Base-by-base conservation (phyloP, 2,329 filamentous ascomycete genomes). In the Sphaceloma murrayae region DNA sequence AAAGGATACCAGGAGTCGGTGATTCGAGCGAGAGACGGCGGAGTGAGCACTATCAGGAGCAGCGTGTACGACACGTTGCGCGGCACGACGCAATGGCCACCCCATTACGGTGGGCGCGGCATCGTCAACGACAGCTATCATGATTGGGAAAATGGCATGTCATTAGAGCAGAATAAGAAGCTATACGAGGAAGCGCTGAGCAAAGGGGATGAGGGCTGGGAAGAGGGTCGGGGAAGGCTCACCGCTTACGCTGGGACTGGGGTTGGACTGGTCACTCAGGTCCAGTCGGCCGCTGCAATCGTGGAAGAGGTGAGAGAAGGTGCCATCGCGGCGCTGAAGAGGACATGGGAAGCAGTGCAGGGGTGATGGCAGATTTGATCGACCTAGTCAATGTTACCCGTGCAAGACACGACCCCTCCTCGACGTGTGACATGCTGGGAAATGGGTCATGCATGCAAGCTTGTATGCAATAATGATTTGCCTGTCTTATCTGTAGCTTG, bases 181-280 rank as follows among this genome's bases (percentile, higher is more conserved):
- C 46, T 64, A 39, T 67, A 69, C 58, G 55, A 65, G 13, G 59
- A 68, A 50, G 75, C 73, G 21, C 53, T 70, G 53, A 59, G 64
- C 49, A 63, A 57, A 40, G 70, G 68, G 2, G 69, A 74, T 57
- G 57, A 57, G 17, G 64, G 72, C 39, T 71, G 71, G 66, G 48
- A 53, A 34, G 74, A 73, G 13, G 60, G 59, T 0, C 56, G 67
- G 16, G 74, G 69, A 2, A 67, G 76, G 51, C 64, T 78, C 62
- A 76, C 73, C 4, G 74, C 73, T 8, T 81, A 78, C 64, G 76
- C 74, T 4, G 78, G 77, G 2, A 73, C 72, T 19, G 76, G 68
- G 0, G 70, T 81, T 13, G 77, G 78, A 0, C 58, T 81, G 49
- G 65, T 81, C 1, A 70, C 58, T 34, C 58, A 67, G 39, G 62